Base-by-base conservation (phyloP, 2,329 filamentous ascomycete species). In the Cytospora leucostoma region DNA sequence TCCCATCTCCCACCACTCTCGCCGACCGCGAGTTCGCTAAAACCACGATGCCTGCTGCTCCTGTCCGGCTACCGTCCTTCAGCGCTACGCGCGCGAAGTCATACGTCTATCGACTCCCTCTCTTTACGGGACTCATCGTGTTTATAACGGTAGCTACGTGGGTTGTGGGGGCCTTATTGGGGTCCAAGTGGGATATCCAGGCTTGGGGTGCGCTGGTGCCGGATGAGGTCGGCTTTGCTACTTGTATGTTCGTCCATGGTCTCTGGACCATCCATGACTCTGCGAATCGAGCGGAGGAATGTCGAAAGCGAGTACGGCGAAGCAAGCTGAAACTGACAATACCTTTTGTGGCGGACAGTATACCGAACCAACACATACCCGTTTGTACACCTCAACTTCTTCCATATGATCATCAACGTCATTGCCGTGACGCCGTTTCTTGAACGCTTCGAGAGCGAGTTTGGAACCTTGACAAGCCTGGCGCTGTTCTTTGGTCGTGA, bases 281-380 rank as follows among this genome's bases (percentile, higher is more conserved):
- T 47, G 5, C 8, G n/a, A 21, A 17, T 7, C n/a, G 44, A 10
- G n/a, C 5, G n/a, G 44, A 47, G 44, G 7, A 8, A 10, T 21
- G 44, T 19, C 7, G n/a, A 47, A 19, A 27, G n/a, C 21, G n/a
- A 19, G 44, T 17, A 47, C n/a, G 8, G 21, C 12, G n/a, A 47
- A 19, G 8, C n/a, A 19, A 21, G 1, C n/a, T 19, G n/a, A 19
- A 52, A 21, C 61, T 64, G 37, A 66, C 58, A 44, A 21, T 17
- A 21, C 7, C 11, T 12, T 47, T 19, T 21, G 37, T 19, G 35
- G n/a, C 17, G 19, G 6, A 11, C 74, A 97, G 93, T 96, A 79
- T 94, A 97, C 77, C 88, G 95, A 66, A 83, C 96, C 40, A 97
- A 97, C 74, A 96, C 94, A 0, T 99, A 92, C 73, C 92, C 93